These are phyloP conservation scores for Blastomyces parvus DNA, from an alignment of 2,329 filamentous ascomycete genomes.

Conservation along the genomic window DNA sequence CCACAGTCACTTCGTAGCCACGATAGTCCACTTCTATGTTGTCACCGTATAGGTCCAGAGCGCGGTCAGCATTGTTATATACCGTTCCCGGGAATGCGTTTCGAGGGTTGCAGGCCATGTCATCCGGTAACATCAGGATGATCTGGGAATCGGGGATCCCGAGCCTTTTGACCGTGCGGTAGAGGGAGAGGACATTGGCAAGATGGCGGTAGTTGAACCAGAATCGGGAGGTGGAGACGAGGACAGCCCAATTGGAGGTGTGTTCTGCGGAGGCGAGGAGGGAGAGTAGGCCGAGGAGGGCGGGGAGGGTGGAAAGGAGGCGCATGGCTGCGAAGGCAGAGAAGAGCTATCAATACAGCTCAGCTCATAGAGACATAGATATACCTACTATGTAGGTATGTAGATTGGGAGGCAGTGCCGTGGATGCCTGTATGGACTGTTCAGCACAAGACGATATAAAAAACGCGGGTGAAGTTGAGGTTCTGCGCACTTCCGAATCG, in stretches of 20 bases:
- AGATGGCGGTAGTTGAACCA: constrained; percentile 99
- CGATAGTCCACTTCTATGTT: constrained; percentile 99
- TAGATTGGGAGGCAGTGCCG: no score
- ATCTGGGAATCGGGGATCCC: constrained; percentile 98
- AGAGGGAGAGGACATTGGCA: constrained; percentile 93
- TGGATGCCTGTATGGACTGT: no score
- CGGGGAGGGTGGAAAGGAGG: constrained; percentile 18
- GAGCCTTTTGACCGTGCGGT: constrained; percentile 93
- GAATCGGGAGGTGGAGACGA: constrained; percentile 97
- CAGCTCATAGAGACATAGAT: not conserved
- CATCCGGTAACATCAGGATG: constrained; percentile 98
- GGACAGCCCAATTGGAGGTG: constrained; percentile 97
- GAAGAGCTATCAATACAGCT: not conserved
- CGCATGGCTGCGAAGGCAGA: constrained; percentile 20
- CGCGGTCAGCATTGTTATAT: constrained; percentile 95
- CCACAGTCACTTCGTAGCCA: constrained; percentile 96
- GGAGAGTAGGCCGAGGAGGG: constrained; percentile 19
- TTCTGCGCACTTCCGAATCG: not conserved
- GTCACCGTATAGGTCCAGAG: constrained; percentile 92
- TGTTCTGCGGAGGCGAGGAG: constrained; percentile 42
- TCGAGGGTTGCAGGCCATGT: constrained; percentile 98
- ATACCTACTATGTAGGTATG: not conserved
- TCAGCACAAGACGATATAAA: not conserved
- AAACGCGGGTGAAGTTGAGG: not conserved
- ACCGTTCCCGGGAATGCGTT: constrained; percentile 97